A percentile compares a stretch with the other conserved stretches of the same genome.
Evolutionary conservation across 163 green algal species (phyloP).

Genomic region (Coccomyxa subellipsoidea): DNA sequence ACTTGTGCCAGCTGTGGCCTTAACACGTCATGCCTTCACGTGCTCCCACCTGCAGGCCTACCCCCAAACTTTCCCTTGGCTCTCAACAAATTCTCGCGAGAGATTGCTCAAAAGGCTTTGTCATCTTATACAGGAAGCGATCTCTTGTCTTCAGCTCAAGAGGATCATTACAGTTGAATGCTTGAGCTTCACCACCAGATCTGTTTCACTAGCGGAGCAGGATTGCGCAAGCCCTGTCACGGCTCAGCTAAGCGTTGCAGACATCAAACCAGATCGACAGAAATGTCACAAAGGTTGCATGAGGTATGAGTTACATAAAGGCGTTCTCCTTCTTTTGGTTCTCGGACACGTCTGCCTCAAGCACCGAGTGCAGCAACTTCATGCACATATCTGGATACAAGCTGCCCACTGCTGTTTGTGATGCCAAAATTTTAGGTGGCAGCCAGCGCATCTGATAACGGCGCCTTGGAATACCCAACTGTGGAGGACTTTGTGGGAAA

Average conservation of each 20-base stretch:
- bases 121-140: too few species aligned
- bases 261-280: too few species aligned
- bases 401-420: too few species aligned
- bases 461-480: slow-evolving; percentile 11
- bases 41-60: not conserved
- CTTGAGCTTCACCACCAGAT: not conserved
- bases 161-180: not conserved
- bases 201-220: not conserved
- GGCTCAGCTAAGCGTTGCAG: not conserved
- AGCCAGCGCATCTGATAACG: not conserved
- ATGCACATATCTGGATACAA: too few species aligned
- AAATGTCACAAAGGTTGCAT: too few species aligned
- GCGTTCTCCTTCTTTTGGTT: too few species aligned
- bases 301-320: too few species aligned
- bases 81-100: not conserved
- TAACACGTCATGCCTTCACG: not conserved
- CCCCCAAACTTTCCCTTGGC: not conserved
- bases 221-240: not conserved
- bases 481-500: slow-evolving; percentile 23
- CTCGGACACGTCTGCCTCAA: too few species aligned
- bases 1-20: not conserved
- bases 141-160: too few species aligned
- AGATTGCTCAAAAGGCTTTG: not conserved
- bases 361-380: too few species aligned
- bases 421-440: too few species aligned